A percentile compares a stretch with the other conserved stretches of the same genome.
These are phyloP conservation scores for Cercospora sp. DNA, from an alignment of 2,329 filamentous ascomycete genomes.

Conservation along the genomic window DNA sequence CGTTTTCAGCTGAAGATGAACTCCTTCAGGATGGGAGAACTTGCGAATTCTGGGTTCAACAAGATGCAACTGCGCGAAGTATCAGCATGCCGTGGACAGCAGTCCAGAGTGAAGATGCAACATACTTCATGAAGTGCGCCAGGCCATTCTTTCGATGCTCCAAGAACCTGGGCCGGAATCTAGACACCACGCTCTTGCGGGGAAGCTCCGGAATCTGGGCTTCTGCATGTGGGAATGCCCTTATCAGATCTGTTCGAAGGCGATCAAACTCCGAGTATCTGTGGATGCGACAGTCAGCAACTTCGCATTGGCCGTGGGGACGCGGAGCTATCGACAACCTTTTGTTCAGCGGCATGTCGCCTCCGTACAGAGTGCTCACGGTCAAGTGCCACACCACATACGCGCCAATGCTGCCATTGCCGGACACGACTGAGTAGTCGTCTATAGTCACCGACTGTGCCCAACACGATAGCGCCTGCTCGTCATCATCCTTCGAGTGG, in stretches of 20 bases:
- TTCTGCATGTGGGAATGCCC: slow-evolving; percentile 79
- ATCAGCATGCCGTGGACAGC: slow-evolving; percentile 10
- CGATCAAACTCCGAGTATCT: slow-evolving; percentile 93
- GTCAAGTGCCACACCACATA: slow-evolving; percentile 94
- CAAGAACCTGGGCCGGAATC: slow-evolving; percentile 79
- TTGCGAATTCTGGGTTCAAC: slow-evolving; percentile 89
- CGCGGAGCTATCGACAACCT: slow-evolving; percentile 44
- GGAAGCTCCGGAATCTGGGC: slow-evolving; percentile 87
- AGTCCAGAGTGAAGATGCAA: slow-evolving; percentile 21
- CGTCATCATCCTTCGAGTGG: slow-evolving; percentile 60
- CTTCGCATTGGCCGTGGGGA: not conserved
- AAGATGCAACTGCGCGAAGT: slow-evolving; percentile 70
- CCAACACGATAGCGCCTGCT: slow-evolving; percentile 61
- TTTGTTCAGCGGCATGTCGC: slow-evolving; percentile 45
- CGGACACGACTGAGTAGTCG: slow-evolving; percentile 62
- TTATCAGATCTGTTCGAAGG: slow-evolving; percentile 69
- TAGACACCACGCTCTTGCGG: slow-evolving; percentile 82
- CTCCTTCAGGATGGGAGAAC: slow-evolving; percentile 85
- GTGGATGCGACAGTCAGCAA: slow-evolving; percentile 6
- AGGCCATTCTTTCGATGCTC: slow-evolving; percentile 80
- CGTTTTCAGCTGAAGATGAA: slow-evolving; percentile 65
- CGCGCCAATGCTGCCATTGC: slow-evolving; percentile 66
- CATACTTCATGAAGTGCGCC: slow-evolving; percentile 90
- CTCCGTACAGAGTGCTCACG: slow-evolving; percentile 76
- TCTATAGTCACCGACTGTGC: slow-evolving; percentile 62